Evolutionary conservation across 1,284 basidiomycete species (phyloP).

Genomic region (Sporisorium sorghi): DNA sequence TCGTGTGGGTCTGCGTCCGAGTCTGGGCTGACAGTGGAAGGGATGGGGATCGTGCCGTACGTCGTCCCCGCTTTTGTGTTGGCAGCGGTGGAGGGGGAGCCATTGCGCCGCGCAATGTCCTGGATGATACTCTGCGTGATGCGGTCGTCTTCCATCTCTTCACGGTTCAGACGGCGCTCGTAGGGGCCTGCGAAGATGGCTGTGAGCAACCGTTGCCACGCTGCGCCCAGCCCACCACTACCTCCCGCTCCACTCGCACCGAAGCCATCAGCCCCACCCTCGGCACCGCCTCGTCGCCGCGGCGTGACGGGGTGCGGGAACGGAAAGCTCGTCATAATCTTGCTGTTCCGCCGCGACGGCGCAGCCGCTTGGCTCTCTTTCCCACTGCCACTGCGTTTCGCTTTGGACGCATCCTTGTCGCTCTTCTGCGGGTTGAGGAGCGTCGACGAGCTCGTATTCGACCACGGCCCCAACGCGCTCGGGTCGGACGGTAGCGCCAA

Average conservation of each 20-base stretch:
- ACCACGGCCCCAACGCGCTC: constrained; percentile 23
- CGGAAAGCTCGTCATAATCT: constrained; percentile 54
- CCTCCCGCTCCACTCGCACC: not conserved
- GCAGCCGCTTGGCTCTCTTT: not conserved
- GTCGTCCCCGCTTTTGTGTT: not conserved
- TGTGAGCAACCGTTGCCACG: constrained; percentile 35
- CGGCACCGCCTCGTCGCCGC: constrained; percentile 5
- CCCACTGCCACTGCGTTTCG: not conserved
- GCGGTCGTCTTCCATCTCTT: constrained; percentile 37
- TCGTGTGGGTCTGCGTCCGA: constrained; percentile 27
- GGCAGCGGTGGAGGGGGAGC: constrained; percentile 2
- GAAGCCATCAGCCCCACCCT: not conserved
- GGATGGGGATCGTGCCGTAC: constrained; percentile 25
- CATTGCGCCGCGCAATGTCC: constrained; percentile 22
- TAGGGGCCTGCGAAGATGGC: constrained; percentile 45
- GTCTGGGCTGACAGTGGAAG: not conserved
- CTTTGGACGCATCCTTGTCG: not conserved
- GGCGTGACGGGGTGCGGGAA: constrained; percentile 46
- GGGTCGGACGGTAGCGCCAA: constrained; percentile 35
- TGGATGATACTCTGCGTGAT: constrained; percentile 37
- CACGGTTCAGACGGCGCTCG: constrained; percentile 30
- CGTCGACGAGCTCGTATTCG: constrained; percentile 6
- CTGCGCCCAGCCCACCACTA: not conserved
- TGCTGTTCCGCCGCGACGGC: constrained; percentile 41
- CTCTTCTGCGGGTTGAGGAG: not conserved